Evolutionary conservation across 1,284 basidiomycete genomes (phyloP).

Genomic region (Leccinum griseonigrum): DNA sequence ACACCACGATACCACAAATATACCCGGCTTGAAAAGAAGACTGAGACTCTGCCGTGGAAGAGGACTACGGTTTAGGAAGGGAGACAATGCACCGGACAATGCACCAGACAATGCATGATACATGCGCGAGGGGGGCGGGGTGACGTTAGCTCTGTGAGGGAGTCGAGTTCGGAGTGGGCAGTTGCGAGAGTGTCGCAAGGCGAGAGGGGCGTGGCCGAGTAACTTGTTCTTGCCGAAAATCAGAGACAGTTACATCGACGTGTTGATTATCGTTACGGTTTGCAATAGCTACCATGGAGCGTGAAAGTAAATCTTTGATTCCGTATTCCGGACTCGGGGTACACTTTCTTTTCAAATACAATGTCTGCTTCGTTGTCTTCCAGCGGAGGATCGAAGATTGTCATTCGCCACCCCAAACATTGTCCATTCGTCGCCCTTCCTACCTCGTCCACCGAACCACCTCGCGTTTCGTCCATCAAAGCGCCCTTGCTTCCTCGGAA

Average conservation of each 20-base stretch:
- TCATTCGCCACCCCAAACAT: constrained; percentile 24
- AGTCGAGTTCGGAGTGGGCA: constrained; percentile 8
- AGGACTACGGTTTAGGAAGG: constrained; percentile 10
- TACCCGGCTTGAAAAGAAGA: constrained; percentile 14
- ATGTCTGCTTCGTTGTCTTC: neutral
- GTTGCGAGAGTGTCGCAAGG: constrained; percentile 25
- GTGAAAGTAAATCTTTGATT: constrained; percentile 29
- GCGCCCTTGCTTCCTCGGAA: constrained; percentile 7
- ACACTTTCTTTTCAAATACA: neutral
- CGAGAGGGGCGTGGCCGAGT: constrained; percentile 13
- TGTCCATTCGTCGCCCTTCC: constrained; percentile 29
- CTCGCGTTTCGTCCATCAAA: constrained; percentile 14
- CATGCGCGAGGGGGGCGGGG: constrained; percentile 4
- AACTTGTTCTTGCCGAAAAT: constrained; percentile 4
- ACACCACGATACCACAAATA: too few relatives aligned
- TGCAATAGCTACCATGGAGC: constrained; percentile 22
- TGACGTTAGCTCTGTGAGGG: constrained; percentile 4
- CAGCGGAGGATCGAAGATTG: constrained; percentile 25
- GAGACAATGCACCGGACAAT: constrained; percentile 8
- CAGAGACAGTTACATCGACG: neutral
- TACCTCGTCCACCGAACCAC: constrained; percentile 20
- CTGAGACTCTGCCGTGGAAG: constrained; percentile 15
- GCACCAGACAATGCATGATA: constrained; percentile 10
- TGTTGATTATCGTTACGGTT: constrained; percentile 9
- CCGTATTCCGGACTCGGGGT: constrained; percentile 26